phyloP scores from a whole-genome alignment of 176 grass and related monocot genomes.

The Chloris gayana region DNA sequence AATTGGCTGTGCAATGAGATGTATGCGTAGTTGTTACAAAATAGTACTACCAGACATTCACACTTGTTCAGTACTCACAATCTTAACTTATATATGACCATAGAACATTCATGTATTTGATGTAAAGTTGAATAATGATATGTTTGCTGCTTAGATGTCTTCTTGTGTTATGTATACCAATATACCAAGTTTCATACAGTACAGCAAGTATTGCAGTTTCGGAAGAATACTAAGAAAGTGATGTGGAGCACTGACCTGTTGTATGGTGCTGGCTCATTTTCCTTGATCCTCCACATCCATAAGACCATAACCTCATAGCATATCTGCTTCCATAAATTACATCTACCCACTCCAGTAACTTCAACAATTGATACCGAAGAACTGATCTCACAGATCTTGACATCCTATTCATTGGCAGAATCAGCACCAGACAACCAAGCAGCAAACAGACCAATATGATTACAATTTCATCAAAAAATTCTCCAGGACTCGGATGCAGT shows the following conservation, averaged over 20 bases:
- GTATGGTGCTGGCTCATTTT: neutral
- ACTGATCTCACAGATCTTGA: neutral
- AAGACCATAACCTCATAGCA: neutral
- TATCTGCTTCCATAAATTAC: neutral
- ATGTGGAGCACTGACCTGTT: conserved; percentile 13
- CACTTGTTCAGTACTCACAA: neutral
- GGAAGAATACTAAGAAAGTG: conserved; percentile 22
- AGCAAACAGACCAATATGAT: conserved; percentile 11
- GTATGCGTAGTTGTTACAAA: neutral
- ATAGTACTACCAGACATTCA: neutral
- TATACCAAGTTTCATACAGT: neutral
- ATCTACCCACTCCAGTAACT: neutral
- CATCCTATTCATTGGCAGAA: neutral
- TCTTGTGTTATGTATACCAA: neutral
- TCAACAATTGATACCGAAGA: neutral
- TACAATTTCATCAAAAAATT: neutral
- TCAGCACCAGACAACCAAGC: neutral
- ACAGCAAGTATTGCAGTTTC: neutral
- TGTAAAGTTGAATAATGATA: neutral
- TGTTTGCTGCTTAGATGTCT: neutral
- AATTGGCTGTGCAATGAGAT: neutral
- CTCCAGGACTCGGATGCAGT: neutral
- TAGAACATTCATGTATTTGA: neutral
- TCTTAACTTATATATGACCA: neutral
- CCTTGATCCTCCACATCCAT: neutral